These are phyloP conservation scores for Lactarius indigo DNA, from an alignment of 768 basidiomycete genomes.

Conservation along the genomic window DNA sequence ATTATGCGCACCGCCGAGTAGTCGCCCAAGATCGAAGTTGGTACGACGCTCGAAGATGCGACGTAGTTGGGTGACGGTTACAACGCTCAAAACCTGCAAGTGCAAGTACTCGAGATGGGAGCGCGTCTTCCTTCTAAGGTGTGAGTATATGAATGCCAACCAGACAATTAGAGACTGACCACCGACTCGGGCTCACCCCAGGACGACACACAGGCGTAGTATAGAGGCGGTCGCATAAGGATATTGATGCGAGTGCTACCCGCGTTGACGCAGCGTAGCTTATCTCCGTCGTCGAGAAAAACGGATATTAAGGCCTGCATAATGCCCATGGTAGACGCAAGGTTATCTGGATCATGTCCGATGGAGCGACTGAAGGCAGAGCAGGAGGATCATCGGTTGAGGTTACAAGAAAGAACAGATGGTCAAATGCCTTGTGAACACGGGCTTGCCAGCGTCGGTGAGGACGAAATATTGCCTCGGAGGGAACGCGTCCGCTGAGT, in stretches of 20 bases:
- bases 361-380: constrained; percentile 43
- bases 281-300: constrained; percentile 90
- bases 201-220: constrained; percentile 85
- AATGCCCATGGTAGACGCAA: constrained; percentile 81
- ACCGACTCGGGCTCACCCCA: constrained; percentile 97
- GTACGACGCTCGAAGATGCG: constrained; percentile 84
- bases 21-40: constrained; percentile 84
- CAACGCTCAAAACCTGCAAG: constrained; percentile 86
- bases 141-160: constrained; percentile 30
- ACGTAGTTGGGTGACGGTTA: constrained; percentile 79
- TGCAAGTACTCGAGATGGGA: constrained; percentile 94
- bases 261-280: constrained; percentile 76
- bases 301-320: constrained; percentile 96
- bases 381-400: not conserved
- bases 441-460: constrained; percentile 97
- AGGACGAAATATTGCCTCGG: constrained; percentile 87
- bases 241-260: constrained; percentile 84
- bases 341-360: constrained; percentile 56
- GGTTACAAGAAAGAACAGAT: constrained; percentile 1
- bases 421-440: constrained; percentile 73
- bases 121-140: constrained; percentile 75
- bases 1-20: constrained; percentile 49
- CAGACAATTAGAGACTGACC: constrained; percentile 48
- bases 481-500: constrained; percentile 33
- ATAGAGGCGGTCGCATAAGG: constrained; percentile 80